Base-by-base conservation (phyloP, 257 asterid genomes). In the Lantana camara region DNA sequence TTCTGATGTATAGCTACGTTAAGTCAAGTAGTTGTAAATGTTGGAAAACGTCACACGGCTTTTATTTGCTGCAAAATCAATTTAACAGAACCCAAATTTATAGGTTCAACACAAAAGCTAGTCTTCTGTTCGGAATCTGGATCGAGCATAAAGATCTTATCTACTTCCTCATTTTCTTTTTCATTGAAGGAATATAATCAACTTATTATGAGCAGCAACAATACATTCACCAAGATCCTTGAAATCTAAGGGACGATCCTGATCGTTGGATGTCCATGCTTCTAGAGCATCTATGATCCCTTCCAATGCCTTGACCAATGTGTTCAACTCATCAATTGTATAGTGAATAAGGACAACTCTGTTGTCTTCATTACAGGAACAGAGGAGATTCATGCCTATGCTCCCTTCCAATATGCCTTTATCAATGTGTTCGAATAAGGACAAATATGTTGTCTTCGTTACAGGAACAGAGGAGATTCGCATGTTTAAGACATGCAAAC, bases 401-500 rank as follows among this genome's bases (percentile, higher is more conserved):
- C 65, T 60, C 42, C 54, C 90, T 71, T 80, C 93, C 72, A 87
- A 60, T n/a, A n/a, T 47, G 90, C 88, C 59, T 75, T 77, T 13
- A 84, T 74, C 76, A 87, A 72, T 49, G 63, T 74, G 60, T 72
- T 78, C 63, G 88, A 10, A 84, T 68, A 47, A 82, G 74, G 47
- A 82, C 70, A 13, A 13, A 34, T 71, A 51, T 84, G 73, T 79
- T 63, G 15, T 73, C 79, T 34, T 80, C 74, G 48, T 75, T 77
- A 50, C 93, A 85, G 24, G 66, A 29, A 63, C 82, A 80, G 24
- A 82, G 42, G 14, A 62, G 72, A 64, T 82, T 73, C 27, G 82
- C 79, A 66, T 87, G 90, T 61, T 77, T 73, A 35, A 87, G 86
- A 66, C 95, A 87, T 3, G 95, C 78, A 73, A 82, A 85, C 63